phyloP scores from a whole-genome alignment of 306 rosid species.

The apple (Malus domestica) region DNA sequence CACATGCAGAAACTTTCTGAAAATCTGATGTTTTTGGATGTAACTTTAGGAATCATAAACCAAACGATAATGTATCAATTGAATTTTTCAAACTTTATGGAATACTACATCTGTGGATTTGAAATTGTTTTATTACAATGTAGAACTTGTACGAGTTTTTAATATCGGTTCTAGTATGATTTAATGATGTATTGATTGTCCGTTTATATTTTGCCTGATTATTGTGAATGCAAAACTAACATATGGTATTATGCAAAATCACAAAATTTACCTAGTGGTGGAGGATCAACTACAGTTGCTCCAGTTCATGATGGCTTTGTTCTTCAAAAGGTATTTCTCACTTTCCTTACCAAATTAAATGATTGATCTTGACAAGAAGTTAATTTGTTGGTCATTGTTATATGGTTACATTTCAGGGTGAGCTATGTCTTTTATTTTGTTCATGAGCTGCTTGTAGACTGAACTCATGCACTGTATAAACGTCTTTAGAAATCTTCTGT shows the following conservation, averaged over 20 bases:
- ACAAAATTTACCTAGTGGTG: slow-evolving; percentile 54
- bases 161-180: not conserved
- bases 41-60: not conserved
- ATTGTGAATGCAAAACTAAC: slow-evolving; percentile 16
- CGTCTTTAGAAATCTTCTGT: not conserved
- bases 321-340: slow-evolving; percentile 74
- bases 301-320: slow-evolving; percentile 98
- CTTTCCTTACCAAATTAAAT: not conserved
- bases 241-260: slow-evolving; percentile 13
- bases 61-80: not conserved
- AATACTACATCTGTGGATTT: not conserved
- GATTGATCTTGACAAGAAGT: not conserved
- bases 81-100: not conserved
- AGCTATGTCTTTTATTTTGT: not conserved
- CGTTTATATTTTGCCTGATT: not conserved
- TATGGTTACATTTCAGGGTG: not conserved
- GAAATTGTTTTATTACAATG: not conserved
- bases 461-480: not conserved
- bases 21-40: not conserved
- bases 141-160: not conserved
- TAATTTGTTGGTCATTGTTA: not conserved
- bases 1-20: not conserved
- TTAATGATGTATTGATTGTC: not conserved
- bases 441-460: not conserved
- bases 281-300: slow-evolving; percentile 95